Conservation (phyloP, 73 alveolate genomes). For the Paramecium octaurelia region DNA sequence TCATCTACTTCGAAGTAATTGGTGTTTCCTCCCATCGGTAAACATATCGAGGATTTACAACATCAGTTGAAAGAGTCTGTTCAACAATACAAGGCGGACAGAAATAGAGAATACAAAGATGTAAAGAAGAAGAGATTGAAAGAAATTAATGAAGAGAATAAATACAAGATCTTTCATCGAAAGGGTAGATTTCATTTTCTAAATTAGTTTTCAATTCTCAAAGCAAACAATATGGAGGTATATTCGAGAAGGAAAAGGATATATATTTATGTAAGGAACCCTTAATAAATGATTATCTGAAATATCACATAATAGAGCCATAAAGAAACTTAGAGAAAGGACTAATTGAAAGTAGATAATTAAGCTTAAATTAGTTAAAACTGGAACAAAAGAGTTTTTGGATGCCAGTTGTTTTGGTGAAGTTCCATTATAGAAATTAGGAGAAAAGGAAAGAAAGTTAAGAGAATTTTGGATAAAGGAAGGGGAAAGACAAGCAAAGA, state of each 20-base stretch:
- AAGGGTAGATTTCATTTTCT: background rate
- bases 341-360: background rate
- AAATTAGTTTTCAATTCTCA: conserved; percentile 8
- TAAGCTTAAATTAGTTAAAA: background rate
- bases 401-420: conserved; percentile 27
- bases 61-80: background rate
- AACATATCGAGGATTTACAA: background rate
- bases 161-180: background rate
- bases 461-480: background rate
- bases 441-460: background rate
- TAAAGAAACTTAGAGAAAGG: conserved; percentile 25
- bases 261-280: conserved; percentile 47
- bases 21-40: background rate
- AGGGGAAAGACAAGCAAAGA: background rate
- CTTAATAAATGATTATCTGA: background rate
- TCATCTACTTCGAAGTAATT: background rate
- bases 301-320: background rate
- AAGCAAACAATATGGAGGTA: background rate
- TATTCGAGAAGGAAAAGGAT: conserved; percentile 1
- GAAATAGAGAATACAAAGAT: background rate
- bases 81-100: background rate
- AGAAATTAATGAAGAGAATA: background rate
- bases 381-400: background rate
- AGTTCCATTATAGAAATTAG: background rate
- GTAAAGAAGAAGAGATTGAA: conserved; percentile 1